Base-by-base conservation (phyloP, 257 asterid genomes). In the Solanum pinnatisectum region DNA sequence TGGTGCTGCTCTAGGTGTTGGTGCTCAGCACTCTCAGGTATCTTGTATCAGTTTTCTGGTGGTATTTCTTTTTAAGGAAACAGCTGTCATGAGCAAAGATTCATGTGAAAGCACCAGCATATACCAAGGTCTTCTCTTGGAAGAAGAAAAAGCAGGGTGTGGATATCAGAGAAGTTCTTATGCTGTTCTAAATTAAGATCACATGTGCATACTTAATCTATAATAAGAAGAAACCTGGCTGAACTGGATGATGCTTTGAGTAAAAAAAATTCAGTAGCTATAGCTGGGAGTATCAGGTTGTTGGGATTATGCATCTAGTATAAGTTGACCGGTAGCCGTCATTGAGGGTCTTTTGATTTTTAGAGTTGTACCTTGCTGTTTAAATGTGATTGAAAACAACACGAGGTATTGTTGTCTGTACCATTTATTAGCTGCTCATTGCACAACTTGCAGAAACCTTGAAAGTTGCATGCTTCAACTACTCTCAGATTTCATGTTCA, bases 21-120 rank as follows among this genome's bases (percentile, higher is more conserved):
- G 93, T 63, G 94, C 94, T 49, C 94, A 92, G 88, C 94, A 92
- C 89, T 92, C 94, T 42, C 94, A 92, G 92, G 93, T 92, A 86
- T 12, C 37, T 71, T 71, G 13, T 30, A 32, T 71, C 39, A 71
- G n/a, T 68, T 73, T 35, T 35, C 46, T 35, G 46, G 46, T 36
- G 46, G 81, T 73, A 35, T 18, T 73, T 73, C 14, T 16, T 18
- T 71, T 15, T 30, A 71, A 35, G 3, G 12, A 72, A 72, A 16
- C 8, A 71, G 15, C 44, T 72, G 42, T 33, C 44, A 16, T 72
- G 44, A 72, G 79, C 79, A 72, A 72, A 33, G 44, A 72, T 16
- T 71, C 42, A 32, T 32, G 42, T 71, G 78, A 71, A 60, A 60
- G 68, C 68, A 60, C 13, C 68, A 8, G 40, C 12, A 6, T 71